Evolutionary conservation across 495 filamentous ascomycete genomes (phyloP).

Genomic region (Penicillium chermesinum): DNA sequence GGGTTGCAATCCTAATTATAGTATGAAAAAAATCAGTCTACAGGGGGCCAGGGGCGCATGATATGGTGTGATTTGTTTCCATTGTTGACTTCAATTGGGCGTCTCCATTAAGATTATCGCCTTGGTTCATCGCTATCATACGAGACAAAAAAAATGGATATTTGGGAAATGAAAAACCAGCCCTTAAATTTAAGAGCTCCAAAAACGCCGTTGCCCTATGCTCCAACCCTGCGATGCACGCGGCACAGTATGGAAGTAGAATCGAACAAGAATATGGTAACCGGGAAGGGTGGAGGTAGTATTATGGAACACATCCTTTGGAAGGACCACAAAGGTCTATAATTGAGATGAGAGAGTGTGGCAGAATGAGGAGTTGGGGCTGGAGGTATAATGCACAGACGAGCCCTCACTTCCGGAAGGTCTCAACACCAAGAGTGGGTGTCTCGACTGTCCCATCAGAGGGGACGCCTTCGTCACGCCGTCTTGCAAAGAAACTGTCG

Average conservation of each 20-base stretch:
- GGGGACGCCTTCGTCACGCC: slow-evolving; percentile 80
- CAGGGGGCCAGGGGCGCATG: no score
- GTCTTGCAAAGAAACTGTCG: slow-evolving; percentile 85
- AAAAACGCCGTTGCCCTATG: slow-evolving; percentile 25
- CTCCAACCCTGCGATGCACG: slow-evolving; percentile 24
- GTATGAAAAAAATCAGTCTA: no score
- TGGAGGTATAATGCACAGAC: not conserved
- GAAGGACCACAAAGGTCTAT: slow-evolving; percentile 15
- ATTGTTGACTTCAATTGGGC: not conserved
- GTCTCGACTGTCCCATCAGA: slow-evolving; percentile 75
- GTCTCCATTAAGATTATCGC: not conserved
- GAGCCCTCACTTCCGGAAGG: slow-evolving; percentile 55
- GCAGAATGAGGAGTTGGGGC: not conserved
- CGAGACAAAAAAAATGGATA: slow-evolving; percentile 8
- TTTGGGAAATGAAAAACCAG: slow-evolving; percentile 6
- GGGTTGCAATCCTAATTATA: no score
- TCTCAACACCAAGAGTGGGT: slow-evolving; percentile 79
- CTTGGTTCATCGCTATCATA: slow-evolving; percentile 4
- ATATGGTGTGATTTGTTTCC: not conserved
- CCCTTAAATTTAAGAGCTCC: slow-evolving; percentile 8
- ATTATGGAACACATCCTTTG: slow-evolving; percentile 7
- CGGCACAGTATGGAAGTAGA: slow-evolving; percentile 10
- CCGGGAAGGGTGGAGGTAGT: slow-evolving; percentile 3
- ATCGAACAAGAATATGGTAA: slow-evolving; percentile 1
- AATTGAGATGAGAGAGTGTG: slow-evolving; percentile 3